These are phyloP conservation scores for Annulohypoxylon nitens DNA, from an alignment of 495 filamentous ascomycete genomes.

Conservation along the genomic window DNA sequence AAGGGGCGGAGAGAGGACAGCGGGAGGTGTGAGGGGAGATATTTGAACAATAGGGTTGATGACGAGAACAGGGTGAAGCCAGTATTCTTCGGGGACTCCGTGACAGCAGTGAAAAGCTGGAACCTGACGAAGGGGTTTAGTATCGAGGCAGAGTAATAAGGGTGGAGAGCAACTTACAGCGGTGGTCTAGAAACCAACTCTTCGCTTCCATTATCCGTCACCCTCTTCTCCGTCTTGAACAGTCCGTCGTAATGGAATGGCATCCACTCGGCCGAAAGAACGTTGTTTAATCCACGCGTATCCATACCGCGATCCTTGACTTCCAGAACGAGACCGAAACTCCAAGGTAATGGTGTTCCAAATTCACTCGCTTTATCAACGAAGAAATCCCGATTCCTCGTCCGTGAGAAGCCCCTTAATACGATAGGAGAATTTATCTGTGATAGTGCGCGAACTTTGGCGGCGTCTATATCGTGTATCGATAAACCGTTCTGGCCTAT, in stretches of 20 bases:
- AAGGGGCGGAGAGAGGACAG: conserved; percentile 54
- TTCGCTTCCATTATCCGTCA: conserved; percentile 51
- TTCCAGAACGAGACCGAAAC: conserved; percentile 63
- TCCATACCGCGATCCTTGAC: conserved; percentile 60
- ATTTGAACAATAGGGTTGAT: conserved; percentile 64
- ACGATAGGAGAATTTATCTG: conserved; percentile 66
- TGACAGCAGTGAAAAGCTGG: conserved; percentile 66
- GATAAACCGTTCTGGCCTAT: conserved; percentile 31
- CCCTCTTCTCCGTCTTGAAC: conserved; percentile 63
- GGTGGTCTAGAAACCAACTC: conserved; percentile 42
- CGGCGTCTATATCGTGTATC: conserved; percentile 57
- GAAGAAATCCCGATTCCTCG: conserved; percentile 59
- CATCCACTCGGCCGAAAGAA: conserved; percentile 66
- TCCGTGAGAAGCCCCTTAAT: conserved; percentile 65
- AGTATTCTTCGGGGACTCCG: conserved; percentile 60
- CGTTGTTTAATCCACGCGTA: conserved; percentile 58
- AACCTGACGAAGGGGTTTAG: conserved; percentile 51
- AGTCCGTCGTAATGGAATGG: conserved; percentile 69
- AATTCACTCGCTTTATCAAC: conserved; percentile 60
- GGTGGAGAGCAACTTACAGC: conserved; percentile 28
- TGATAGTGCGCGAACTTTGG: conserved; percentile 63
- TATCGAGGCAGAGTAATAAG: background rate
- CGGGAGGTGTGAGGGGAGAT: conserved; percentile 59
- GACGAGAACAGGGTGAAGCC: conserved; percentile 67
- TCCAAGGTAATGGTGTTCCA: conserved; percentile 62